These are phyloP conservation scores for Hericium alpestre DNA, from an alignment of 768 basidiomycete genomes.

Conservation along the genomic window DNA sequence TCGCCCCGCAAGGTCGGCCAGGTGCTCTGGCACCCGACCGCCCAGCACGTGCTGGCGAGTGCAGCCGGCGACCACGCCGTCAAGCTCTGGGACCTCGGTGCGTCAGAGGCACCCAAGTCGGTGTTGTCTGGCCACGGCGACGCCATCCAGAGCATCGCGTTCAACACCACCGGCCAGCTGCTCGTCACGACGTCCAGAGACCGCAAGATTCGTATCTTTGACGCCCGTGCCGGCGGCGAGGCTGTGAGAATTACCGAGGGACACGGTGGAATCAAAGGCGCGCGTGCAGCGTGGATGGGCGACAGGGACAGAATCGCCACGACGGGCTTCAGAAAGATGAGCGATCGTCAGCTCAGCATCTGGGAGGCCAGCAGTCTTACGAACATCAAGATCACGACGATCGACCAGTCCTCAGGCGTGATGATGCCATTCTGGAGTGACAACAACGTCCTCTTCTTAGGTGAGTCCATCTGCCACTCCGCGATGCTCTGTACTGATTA, in stretches of 20 bases:
- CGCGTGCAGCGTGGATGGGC: slow-evolving; percentile 86
- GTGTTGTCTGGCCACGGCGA: slow-evolving; percentile 72
- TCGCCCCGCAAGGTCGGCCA: slow-evolving; percentile 88
- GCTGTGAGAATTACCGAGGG: slow-evolving; percentile 77
- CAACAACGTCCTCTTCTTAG: slow-evolving; percentile 82
- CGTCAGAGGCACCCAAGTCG: slow-evolving; percentile 46
- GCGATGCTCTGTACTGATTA: not conserved
- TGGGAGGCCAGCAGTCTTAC: slow-evolving; percentile 79
- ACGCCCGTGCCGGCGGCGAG: slow-evolving; percentile 75
- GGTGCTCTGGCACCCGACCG: slow-evolving; percentile 88
- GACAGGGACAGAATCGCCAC: slow-evolving; percentile 82
- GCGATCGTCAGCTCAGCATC: slow-evolving; percentile 79
- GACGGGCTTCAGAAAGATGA: slow-evolving; percentile 95
- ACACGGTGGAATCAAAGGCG: slow-evolving; percentile 88
- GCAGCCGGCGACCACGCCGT: slow-evolving; percentile 79
- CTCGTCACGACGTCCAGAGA: slow-evolving; percentile 89
- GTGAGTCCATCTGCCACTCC: slow-evolving; percentile 25
- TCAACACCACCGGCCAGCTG: slow-evolving; percentile 69
- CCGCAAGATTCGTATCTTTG: slow-evolving; percentile 85
- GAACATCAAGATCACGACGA: slow-evolving; percentile 63
- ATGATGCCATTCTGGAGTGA: slow-evolving; percentile 98
- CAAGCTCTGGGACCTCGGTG: slow-evolving; percentile 85
- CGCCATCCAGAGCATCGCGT: slow-evolving; percentile 76
- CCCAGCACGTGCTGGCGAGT: slow-evolving; percentile 74
- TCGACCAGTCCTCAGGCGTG: slow-evolving; percentile 90